Evolutionary conservation across 2,329 filamentous ascomycete genomes (phyloP), one percentile per base, ranked within the genome.

Genomic region (Penicillium aurantiogriseum): DNA sequence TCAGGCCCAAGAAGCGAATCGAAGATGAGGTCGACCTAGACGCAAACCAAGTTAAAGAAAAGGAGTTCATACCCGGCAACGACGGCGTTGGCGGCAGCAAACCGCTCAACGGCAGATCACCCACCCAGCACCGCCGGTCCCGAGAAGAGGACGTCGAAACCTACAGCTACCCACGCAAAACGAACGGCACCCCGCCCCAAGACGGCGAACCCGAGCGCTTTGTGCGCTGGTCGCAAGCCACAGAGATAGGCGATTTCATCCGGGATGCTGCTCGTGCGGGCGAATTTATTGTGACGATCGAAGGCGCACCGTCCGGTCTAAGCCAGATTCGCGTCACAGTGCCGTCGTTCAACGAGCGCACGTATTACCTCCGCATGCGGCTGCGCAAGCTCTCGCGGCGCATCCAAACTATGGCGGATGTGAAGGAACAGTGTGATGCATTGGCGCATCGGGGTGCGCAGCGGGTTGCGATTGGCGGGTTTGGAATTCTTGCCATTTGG

Each of bases 201-300:
- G 48, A 57, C 7, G 61, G 59, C 17, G 38, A 62, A 31, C 60
- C 67, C 17, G 63, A 71, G 23, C 83, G 85, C 53, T 94, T 93
- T 78, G 90, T 96, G 2, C 87, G 91, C 31, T 97, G 92, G 92
- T 92, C 88, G 44, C 86, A 87, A 42, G 90, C 88, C 31, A 96
- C 92, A 1, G 92, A 97, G 71, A 89, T 97, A 33, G 92, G 92
- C 10, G 92, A 96, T 76, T 97, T 97, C 69, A 94, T 97, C 63
- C 86, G 91, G 9, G 92, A 97, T 70, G 92, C 92, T 0, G 90
- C 92, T 0, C 82, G 90, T 3, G 90, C 90, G 0, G 86, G 90
- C 54, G 91, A 96, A 69, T 96, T 97, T 69, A 86, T 88, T 3
- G 86, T 97, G 43, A 85, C 88, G 52, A 90, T 97, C 56, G 89